A percentile compares a stretch with the other conserved stretches of the same genome.
These are phyloP conservation scores for Viola pubescens DNA, from an alignment of 441 rosid species.

Conservation along the genomic window DNA sequence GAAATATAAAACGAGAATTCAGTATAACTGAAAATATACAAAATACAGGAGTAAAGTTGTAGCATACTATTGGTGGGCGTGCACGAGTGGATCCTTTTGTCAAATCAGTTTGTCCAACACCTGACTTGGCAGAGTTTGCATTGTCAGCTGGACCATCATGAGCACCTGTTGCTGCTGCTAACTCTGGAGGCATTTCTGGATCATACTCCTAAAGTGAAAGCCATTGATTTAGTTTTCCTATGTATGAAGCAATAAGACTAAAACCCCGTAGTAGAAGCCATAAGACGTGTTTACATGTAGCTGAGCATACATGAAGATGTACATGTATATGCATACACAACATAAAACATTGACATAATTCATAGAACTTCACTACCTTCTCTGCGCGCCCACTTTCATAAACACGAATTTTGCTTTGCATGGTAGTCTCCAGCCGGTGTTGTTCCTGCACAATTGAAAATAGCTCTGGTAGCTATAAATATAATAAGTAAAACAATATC, in stretches of 20 bases:
- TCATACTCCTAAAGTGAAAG: constrained; percentile 64
- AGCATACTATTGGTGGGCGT: constrained; percentile 78
- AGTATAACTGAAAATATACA: not conserved
- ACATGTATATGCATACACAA: not conserved
- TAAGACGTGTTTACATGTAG: not conserved
- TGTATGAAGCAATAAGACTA: not conserved
- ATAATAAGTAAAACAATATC: constrained; percentile 19
- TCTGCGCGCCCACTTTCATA: constrained; percentile 92
- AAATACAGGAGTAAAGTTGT: constrained; percentile 12
- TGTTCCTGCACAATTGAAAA: constrained; percentile 55
- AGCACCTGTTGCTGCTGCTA: constrained; percentile 85
- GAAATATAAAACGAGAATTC: too few species aligned
- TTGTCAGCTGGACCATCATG: constrained; percentile 57
- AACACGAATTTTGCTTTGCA: constrained; percentile 98
- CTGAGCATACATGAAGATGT: not conserved
- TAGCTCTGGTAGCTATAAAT: constrained; percentile 11
- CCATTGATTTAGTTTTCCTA: constrained; percentile 12
- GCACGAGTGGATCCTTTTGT: constrained; percentile 49
- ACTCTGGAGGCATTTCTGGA: constrained; percentile 97
- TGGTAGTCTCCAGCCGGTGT: constrained; percentile 76
- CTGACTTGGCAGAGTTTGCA: constrained; percentile 50
- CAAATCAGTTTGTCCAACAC: constrained; percentile 51
- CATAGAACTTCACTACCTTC: constrained; percentile 49
- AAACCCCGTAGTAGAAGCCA: not conserved
- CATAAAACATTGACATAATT: constrained; percentile 6